Evolutionary conservation across 2,329 filamentous ascomycete species (phyloP), one percentile per base, ranked within the genome.

Genomic region (Drechmeria coniospora): DNA sequence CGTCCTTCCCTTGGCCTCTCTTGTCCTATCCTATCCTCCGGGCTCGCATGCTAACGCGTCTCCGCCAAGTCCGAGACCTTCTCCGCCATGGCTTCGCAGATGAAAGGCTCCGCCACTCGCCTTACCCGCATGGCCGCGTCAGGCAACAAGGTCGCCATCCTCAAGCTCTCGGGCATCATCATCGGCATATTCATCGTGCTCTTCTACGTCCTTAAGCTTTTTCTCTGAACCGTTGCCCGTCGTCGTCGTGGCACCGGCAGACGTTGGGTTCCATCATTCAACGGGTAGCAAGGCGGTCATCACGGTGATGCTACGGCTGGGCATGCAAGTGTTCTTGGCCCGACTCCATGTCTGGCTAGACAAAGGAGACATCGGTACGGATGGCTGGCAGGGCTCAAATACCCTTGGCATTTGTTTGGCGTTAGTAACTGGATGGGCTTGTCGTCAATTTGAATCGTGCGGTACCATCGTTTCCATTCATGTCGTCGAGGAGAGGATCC

Each of bases 51-150:
- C 18, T 30, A 2, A 29, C 21, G n/a, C n/a, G n/a, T n/a, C 9
- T 12, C 15, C 22, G 31, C 29, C 25, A 37, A 90, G 79, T 78
- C 68, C 51, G 84, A 95, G 41, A 90, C 84, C 15, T 95, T 98
- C 56, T 87, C 82, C 34, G 79, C 74, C 43, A 84, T 98, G 68
- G 68, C 72, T 20, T 76, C 77, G 10, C 77, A 76, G 37, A 61
- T 98, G 34, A 87, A 83, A 50, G 83, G 84, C 23, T 92, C 80
- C 38, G 84, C 84, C 9, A 65, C 68, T 26, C 71, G 90, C 9
- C 58, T 98, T 25, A 82, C 79, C 14, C 74, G 84, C 35, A 95
- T 95, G 84, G 90, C 90, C 25, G 76, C 77, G 28, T 74, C 76
- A 29, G 90, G 90, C 27, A 92, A 94, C 56, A 87, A 83, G 44